phyloP scores from a whole-genome alignment of 78 protist genomes.

The Dictyostelium brefeldianum region DNA sequence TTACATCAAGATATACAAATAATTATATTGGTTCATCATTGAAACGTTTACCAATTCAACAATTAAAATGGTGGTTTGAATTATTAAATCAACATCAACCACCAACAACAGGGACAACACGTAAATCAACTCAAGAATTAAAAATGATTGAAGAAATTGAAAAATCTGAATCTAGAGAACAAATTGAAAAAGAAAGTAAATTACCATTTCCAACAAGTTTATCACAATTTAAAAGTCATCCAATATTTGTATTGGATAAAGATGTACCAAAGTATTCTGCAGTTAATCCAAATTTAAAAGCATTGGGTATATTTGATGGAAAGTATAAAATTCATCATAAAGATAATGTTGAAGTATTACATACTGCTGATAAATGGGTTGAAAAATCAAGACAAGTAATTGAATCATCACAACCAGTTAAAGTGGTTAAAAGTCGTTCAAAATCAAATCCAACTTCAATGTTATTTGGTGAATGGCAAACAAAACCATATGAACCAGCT shows the following conservation, averaged over 20 bases:
- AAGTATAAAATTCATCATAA: slow-evolving; percentile 23
- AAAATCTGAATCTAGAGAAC: background rate
- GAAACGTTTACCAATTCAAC: slow-evolving; percentile 29
- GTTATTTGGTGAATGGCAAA: slow-evolving; percentile 78
- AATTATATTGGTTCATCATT: slow-evolving; percentile 36
- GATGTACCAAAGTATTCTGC: slow-evolving; percentile 56
- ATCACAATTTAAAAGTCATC: slow-evolving; percentile 44
- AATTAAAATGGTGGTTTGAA: slow-evolving; percentile 25
- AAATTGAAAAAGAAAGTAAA: background rate
- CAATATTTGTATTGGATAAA: slow-evolving; percentile 43
- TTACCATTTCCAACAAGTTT: slow-evolving; percentile 26
- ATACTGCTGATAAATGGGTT: slow-evolving; percentile 79
- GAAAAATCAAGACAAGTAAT: slow-evolving; percentile 68
- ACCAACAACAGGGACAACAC: background rate
- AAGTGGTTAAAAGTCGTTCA: slow-evolving; percentile 45
- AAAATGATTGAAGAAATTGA: background rate
- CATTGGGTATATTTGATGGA: slow-evolving; percentile 67
- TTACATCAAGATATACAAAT: slow-evolving; percentile 62
- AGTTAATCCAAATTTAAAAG: slow-evolving; percentile 19
- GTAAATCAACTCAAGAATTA: background rate
- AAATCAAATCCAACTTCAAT: slow-evolving; percentile 28
- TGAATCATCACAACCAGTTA: slow-evolving; percentile 55
- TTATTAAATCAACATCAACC: slow-evolving; percentile 1
- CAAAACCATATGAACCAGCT: slow-evolving; percentile 28
- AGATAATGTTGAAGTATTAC: background rate